phyloP scores from a whole-genome alignment of 2,329 filamentous ascomycete genomes.

The Parastagonospora nodorum region DNA sequence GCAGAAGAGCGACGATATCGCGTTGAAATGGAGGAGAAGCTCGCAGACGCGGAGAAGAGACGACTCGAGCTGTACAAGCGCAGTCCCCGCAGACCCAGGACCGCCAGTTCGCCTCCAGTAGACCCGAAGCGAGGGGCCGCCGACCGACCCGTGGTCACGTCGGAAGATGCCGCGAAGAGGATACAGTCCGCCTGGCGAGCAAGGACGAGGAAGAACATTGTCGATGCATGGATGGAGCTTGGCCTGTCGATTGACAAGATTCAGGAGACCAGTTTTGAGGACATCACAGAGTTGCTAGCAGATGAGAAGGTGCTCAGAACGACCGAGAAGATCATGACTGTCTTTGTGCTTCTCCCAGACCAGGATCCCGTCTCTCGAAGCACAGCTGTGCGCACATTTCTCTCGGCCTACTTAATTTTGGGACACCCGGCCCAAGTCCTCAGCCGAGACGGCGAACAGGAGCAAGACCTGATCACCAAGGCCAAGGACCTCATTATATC shows the following conservation, averaged over 20 bases:
- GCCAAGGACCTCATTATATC: conserved; percentile 76
- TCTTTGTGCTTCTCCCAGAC: conserved; percentile 65
- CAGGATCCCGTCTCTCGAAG: conserved; percentile 68
- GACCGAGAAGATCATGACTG: conserved; percentile 69
- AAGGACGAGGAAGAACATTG: conserved; percentile 60
- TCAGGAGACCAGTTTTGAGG: conserved; percentile 72
- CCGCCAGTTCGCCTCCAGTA: conserved; percentile 58
- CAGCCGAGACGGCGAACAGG: conserved; percentile 71
- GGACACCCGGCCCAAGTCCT: conserved; percentile 80
- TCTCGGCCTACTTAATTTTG: conserved; percentile 79
- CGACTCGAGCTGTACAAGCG: conserved; percentile 59
- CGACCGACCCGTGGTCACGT: conserved; percentile 51
- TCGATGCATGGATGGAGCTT: conserved; percentile 69
- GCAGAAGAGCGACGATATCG: conserved; percentile 72
- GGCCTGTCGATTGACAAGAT: conserved; percentile 74
- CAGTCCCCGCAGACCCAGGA: conserved; percentile 62
- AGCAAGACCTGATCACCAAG: conserved; percentile 75
- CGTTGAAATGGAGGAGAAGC: conserved; percentile 77
- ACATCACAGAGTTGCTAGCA: conserved; percentile 71
- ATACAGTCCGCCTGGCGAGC: conserved; percentile 75
- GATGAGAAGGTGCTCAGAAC: conserved; percentile 68
- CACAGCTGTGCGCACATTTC: conserved; percentile 73
- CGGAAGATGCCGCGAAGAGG: conserved; percentile 66
- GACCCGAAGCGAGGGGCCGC: conserved; percentile 39
- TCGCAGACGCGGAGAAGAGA: conserved; percentile 76